Base-by-base conservation (phyloP, 2,329 filamentous ascomycete genomes). In the Gnomoniopsis smithogilvyi region DNA sequence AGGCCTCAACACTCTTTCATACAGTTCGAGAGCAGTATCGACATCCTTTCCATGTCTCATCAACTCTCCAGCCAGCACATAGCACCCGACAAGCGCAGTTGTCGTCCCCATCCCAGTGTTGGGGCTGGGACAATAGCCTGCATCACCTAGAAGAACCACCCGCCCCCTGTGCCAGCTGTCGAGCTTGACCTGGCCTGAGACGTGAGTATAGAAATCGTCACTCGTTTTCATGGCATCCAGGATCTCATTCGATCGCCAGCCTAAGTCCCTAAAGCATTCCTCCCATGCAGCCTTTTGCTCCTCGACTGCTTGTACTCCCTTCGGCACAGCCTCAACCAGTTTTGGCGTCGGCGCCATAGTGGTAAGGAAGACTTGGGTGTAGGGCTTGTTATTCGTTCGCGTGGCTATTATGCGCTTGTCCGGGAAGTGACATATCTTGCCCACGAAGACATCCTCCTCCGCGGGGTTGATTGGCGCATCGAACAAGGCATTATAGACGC, bases 131-230 rank as follows among this genome's bases (percentile, higher is more conserved):
- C 69, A 72, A 58, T 70, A 74, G 34, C 17, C 55, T 14, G 55
- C 55, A 24, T 53, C 55, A 8, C 55, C 55, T 0, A 46, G 3
- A 12, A 58, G 11, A 14, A 46, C 55, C 6, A 51, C 46, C n/a
- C 55, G 55, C 3, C 55, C 47, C 41, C 30, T 51, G 22, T 51
- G 41, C 48, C 55, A 58, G 2, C 62, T 58, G 6, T 69, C 63
- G 61, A 76, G 69, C 50, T 70, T 71, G 51, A 76, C 67, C 54
- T 76, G 74, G 4, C 68, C 72, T 21, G 74, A 67, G 19, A 74
- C 69, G 26, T 76, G 70, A 58, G 72, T 74, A 65, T 80, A 80
- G 61, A 78, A 79, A 56, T 80, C 73, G 0, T 74, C 64, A 0
- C 70, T 67, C 1, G 64, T 66, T 24, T 70, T 66, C 73, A 80